Base-by-base conservation (phyloP, 164 flowering plant species). In the Macadamia tetraphylla region DNA sequence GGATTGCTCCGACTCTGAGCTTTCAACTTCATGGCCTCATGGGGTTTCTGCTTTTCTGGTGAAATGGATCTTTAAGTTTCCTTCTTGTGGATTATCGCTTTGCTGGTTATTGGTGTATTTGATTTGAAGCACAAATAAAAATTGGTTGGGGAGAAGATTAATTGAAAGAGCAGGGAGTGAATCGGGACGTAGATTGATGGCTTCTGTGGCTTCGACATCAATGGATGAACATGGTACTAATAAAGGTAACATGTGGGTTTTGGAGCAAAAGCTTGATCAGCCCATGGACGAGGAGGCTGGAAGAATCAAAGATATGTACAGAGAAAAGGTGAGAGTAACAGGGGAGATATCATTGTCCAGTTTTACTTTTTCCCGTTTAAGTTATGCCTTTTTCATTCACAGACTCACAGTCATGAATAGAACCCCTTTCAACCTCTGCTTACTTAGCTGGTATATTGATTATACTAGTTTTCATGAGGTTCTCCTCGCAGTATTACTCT, bases 231-330 rank as follows among this genome's bases (percentile, higher is more conserved):
- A 53, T 14, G 15, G 73, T 6, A 63, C 51, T 29, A 70, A 48
- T 48, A 83, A 67, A 68, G 95, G 99, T 10, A 81, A 85, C 65
- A 90, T 94, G 97, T 94, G 99, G 99, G 99, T 31, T 57, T 85
- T 94, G 84, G 95, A 92, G 68, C 93, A 94, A 82, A 90, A 84
- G 75, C 86, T 94, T 82, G 99, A 94, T 81, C 99, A 89, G 79
- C 91, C 98, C 69, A 94, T 92, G 99, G 99, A 94, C 65, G 97
- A 92, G 62, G 99, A 94, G 73, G 99, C 99, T 78, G 94, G 91
- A 17, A 87, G 81, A 79, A 88, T 94, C 29, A 80, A 68, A 73
- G 83, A 79, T 68, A 86, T 84, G 86, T 85, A 85, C 75, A 83
- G 84, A 76, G 95, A 89, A 79, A 89, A 89, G 89, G 97, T 89